Conservation (phyloP, 768 basidiomycete species). For the Hypsizygus marmoreus region DNA sequence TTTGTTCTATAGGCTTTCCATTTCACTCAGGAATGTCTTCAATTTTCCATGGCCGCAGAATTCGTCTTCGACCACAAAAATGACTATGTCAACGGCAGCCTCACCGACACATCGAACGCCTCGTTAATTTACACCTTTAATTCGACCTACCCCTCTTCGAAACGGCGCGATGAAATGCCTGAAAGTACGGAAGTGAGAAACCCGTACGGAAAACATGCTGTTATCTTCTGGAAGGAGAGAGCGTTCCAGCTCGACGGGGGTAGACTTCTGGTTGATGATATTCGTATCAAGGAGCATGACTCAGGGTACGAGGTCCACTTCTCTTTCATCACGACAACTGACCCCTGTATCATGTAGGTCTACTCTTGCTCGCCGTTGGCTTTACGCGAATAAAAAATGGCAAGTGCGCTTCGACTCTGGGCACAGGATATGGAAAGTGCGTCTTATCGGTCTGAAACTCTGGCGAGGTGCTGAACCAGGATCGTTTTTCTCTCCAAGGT, state of each 20-base stretch:
- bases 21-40: background rate
- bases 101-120: too few species aligned
- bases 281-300: background rate
- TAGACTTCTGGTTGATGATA: background rate
- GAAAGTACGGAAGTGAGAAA: background rate
- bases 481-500: slow-evolving; percentile 1
- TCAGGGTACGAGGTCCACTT: background rate
- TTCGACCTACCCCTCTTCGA: background rate
- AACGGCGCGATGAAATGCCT: background rate
- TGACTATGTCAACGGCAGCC: background rate
- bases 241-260: slow-evolving; percentile 5
- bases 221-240: background rate
- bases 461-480: too few species aligned
- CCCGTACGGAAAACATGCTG: background rate
- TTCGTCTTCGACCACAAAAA: slow-evolving; percentile 1
- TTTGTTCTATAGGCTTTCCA: background rate
- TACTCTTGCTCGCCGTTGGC: slow-evolving; percentile 4
- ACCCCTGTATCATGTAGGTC: background rate
- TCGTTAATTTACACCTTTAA: background rate
- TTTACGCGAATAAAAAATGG: slow-evolving; percentile 2
- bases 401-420: slow-evolving; percentile 8
- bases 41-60: background rate
- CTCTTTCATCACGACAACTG: background rate
- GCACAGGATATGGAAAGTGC: slow-evolving; percentile 6
- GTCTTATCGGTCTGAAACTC: too few species aligned